phyloP scores from a whole-genome alignment of 2,329 filamentous ascomycete genomes.

The Cladosporium sp. region DNA sequence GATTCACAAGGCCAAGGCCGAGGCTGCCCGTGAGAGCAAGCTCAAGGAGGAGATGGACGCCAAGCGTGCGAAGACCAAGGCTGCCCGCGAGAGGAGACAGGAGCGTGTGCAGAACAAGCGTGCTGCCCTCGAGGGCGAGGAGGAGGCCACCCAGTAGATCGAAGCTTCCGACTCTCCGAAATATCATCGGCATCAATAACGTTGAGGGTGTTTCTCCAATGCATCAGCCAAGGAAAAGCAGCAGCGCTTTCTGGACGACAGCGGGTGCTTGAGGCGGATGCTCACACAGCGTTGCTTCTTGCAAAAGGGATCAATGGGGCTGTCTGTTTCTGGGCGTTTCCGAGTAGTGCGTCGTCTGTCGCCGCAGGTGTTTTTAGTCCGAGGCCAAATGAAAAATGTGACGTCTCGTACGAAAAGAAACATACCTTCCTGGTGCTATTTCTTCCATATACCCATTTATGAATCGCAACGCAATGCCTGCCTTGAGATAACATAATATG shows the following conservation, averaged over 20 bases:
- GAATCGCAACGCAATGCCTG: no score
- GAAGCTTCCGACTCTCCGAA: constrained; percentile 6
- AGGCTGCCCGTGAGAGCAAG: constrained; percentile 92
- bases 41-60: constrained; percentile 99
- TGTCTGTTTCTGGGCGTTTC: constrained; percentile 12
- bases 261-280: constrained; percentile 13
- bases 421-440: background rate
- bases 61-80: constrained; percentile 99
- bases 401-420: constrained; percentile 13
- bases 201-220: constrained; percentile 12
- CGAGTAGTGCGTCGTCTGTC: constrained; percentile 12
- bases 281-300: constrained; percentile 13
- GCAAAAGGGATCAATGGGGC: constrained; percentile 9
- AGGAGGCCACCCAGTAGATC: constrained; percentile 32
- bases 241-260: constrained; percentile 12
- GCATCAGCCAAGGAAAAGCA: constrained; percentile 15
- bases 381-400: constrained; percentile 11
- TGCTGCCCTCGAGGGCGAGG: constrained; percentile 74
- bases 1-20: constrained; percentile 99
- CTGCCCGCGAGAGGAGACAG: constrained; percentile 95
- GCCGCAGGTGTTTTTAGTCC: constrained; percentile 10
- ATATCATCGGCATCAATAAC: constrained; percentile 11
- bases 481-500: no score
- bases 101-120: constrained; percentile 91
- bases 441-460: no score